phyloP scores from a whole-genome alignment of 345 rosid genomes.

The Salix suchowensis region DNA sequence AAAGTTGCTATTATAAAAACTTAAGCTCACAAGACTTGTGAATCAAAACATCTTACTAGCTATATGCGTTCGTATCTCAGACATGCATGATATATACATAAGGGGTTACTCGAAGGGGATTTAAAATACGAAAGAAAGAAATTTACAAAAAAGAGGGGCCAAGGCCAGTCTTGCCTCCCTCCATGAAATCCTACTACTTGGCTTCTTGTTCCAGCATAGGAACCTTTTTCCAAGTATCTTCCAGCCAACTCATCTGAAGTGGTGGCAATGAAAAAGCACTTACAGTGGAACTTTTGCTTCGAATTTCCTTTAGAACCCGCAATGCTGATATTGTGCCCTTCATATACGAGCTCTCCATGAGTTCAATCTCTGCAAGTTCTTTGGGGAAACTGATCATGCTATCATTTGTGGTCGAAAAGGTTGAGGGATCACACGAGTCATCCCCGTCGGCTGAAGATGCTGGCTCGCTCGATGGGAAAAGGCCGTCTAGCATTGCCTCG shows the following conservation, averaged over 20 bases:
- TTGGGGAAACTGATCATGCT: constrained; percentile 31
- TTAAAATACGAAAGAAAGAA: neutral
- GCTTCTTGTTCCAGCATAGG: constrained; percentile 80
- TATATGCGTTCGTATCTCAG: constrained; percentile 28
- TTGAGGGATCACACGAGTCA: constrained; percentile 25
- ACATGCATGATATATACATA: constrained; percentile 23
- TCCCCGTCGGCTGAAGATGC: constrained; percentile 22
- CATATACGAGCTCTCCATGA: constrained; percentile 68
- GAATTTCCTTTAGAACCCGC: constrained; percentile 64
- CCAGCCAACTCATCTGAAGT: constrained; percentile 53
- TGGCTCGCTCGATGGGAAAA: constrained; percentile 43
- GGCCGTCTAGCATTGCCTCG: constrained; percentile 68
- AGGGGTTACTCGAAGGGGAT: neutral
- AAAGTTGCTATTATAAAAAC: neutral
- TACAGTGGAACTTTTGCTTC: constrained; percentile 82
- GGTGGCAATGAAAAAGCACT: constrained; percentile 89
- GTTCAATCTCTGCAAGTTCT: constrained; percentile 61
- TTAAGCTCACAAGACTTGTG: neutral
- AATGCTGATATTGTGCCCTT: constrained; percentile 80
- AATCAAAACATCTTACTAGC: constrained; percentile 24
- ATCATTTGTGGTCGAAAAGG: constrained; percentile 31
- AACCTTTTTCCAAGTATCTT: constrained; percentile 70
- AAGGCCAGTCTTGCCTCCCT: neutral
- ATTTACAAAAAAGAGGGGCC: neutral
- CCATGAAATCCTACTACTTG: constrained; percentile 30